Conservation (phyloP, 768 basidiomycete species). For the Tephrocybe sp. region DNA sequence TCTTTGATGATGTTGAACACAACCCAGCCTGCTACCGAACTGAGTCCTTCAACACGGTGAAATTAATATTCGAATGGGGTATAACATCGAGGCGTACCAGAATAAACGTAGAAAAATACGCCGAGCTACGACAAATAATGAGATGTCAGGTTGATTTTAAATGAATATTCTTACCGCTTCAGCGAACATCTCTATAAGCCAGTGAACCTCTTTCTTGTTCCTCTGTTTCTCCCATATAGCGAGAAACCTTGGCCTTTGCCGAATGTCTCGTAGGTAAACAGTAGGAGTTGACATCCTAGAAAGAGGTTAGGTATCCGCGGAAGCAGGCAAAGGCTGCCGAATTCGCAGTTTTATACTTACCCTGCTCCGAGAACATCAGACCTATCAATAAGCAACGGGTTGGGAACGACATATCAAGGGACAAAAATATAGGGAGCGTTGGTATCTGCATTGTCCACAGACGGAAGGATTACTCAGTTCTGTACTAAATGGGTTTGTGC, state of each 20-base stretch:
- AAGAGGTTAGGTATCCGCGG: constrained; percentile 2
- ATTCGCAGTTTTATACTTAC: constrained; percentile 9
- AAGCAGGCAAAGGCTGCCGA: neutral
- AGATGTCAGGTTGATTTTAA: neutral
- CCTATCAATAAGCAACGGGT: neutral
- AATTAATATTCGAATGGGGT: neutral
- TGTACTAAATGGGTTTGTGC: constrained; percentile 9
- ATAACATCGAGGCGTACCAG: constrained; percentile 30
- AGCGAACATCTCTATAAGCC: constrained; percentile 59
- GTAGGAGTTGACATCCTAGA: constrained; percentile 21
- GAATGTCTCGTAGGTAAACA: constrained; percentile 43
- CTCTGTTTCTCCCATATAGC: constrained; percentile 50
- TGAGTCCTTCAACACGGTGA: constrained; percentile 45
- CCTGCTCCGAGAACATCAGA: constrained; percentile 6
- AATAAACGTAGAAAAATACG: constrained; percentile 59
- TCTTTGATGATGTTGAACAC: constrained; percentile 43
- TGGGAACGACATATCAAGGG: constrained; percentile 8
- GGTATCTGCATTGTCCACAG: constrained; percentile 3
- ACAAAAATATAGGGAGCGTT: neutral
- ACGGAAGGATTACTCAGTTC: constrained; percentile 11
- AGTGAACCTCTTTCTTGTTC: constrained; percentile 43
- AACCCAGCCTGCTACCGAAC: constrained; percentile 50
- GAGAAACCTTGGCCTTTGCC: constrained; percentile 36
- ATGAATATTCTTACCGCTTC: constrained; percentile 44
- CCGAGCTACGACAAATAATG: constrained; percentile 41